Conservation (phyloP, 164 flowering plant species). For the Magnolia changhungtana region DNA sequence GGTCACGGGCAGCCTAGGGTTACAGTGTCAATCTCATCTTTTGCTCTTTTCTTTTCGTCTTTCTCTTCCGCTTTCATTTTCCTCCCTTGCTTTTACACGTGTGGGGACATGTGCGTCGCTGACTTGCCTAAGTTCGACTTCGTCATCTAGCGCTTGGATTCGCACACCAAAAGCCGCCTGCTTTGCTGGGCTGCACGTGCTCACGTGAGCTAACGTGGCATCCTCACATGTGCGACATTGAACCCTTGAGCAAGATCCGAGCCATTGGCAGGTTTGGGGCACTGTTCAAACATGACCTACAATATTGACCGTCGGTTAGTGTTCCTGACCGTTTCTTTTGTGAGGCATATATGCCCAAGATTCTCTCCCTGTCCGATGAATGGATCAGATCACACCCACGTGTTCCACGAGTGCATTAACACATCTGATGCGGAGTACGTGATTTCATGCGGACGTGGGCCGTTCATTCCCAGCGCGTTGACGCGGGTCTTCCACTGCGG, state of each 20-base stretch:
- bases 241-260: conserved; percentile 10
- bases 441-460: neutral
- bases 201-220: neutral
- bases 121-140: conserved; percentile 1
- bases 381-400: too few relatives aligned
- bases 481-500: too few relatives aligned
- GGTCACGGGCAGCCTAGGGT: neutral
- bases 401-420: too few relatives aligned
- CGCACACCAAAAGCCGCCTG: neutral
- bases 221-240: too few relatives aligned
- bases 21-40: neutral
- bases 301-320: neutral
- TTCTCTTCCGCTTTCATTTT: neutral
- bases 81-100: conserved; percentile 20
- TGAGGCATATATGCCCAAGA: neutral
- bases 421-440: neutral
- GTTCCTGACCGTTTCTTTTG: neutral
- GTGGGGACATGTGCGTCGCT: conserved; percentile 23
- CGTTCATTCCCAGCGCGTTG: too few relatives aligned
- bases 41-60: neutral
- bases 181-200: neutral
- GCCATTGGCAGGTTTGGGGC: neutral
- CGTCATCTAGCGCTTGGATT: conserved; percentile 21
- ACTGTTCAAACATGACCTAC: neutral
- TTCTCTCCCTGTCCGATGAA: neutral